Evolutionary conservation across 495 filamentous ascomycete species (phyloP).

Genomic region (Terfezia boudieri): DNA sequence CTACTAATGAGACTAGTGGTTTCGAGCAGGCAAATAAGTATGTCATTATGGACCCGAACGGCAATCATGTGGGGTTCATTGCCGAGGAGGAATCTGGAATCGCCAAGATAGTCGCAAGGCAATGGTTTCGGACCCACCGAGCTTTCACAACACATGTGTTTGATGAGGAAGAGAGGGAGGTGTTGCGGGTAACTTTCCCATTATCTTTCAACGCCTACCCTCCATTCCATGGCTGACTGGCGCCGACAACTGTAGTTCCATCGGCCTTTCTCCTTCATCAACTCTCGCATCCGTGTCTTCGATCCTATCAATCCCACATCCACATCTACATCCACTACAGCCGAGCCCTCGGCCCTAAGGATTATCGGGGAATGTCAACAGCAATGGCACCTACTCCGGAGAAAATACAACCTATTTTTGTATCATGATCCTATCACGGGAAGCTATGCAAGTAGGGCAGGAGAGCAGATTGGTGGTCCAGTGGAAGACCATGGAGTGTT

Average conservation of each 20-base stretch:
- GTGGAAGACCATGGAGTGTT: conserved; percentile 25
- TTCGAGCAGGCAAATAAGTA: conserved; percentile 57
- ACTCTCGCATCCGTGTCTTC: conserved; percentile 39
- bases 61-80: conserved; percentile 46
- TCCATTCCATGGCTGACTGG: no score
- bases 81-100: conserved; percentile 44
- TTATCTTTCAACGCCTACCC: neutral
- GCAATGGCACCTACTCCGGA: conserved; percentile 41
- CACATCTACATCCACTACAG: neutral
- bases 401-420: conserved; percentile 48
- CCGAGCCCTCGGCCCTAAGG: conserved; percentile 13
- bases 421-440: conserved; percentile 21
- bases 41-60: conserved; percentile 46
- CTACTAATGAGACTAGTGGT: conserved; percentile 20
- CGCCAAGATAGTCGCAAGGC: conserved; percentile 33
- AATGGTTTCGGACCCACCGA: conserved; percentile 42
- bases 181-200: conserved; percentile 30
- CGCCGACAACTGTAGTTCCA: conserved; percentile 28
- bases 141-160: conserved; percentile 52
- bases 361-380: conserved; percentile 47
- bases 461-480: neutral
- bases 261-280: conserved; percentile 47
- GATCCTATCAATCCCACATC: conserved; percentile 25
- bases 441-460: conserved; percentile 6
- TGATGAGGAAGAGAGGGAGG: conserved; percentile 39